phyloP scores from a whole-genome alignment of 192 early-diverging fungal species.

The Coemansia sp. region DNA sequence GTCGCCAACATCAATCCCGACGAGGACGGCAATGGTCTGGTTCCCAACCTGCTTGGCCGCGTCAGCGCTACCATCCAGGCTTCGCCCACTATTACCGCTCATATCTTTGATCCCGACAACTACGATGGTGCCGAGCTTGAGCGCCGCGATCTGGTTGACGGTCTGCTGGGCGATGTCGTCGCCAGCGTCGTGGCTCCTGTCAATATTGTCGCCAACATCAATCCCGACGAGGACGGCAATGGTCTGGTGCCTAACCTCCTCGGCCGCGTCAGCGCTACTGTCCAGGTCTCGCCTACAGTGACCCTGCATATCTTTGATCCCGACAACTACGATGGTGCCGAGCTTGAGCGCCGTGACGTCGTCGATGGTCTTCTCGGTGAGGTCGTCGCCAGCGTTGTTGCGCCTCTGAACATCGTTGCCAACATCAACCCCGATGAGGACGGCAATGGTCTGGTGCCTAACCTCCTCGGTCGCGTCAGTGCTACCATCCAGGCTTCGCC shows the following conservation, averaged over 20 bases:
- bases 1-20: slow-evolving; percentile 12
- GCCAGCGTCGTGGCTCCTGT: slow-evolving; percentile 29
- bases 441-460: no score
- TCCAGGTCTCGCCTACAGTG: slow-evolving; percentile 17
- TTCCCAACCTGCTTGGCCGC: slow-evolving; percentile 10
- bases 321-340: no score
- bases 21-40: slow-evolving; percentile 15
- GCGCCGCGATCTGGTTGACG: slow-evolving; percentile 23
- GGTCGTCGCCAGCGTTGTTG: no score
- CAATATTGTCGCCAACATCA: slow-evolving; percentile 34
- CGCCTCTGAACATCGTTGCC: no score
- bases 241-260: slow-evolving; percentile 18
- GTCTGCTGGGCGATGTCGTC: slow-evolving; percentile 27
- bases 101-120: slow-evolving; percentile 16
- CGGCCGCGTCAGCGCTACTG: slow-evolving; percentile 19
- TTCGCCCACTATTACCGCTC: slow-evolving; percentile 13
- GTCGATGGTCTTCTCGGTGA: no score
- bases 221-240: slow-evolving; percentile 26
- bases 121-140: slow-evolving; percentile 10
- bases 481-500: no score
- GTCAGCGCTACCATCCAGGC: slow-evolving; percentile 15
- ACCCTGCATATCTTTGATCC: slow-evolving; percentile 15
- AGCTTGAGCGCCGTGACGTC: no score
- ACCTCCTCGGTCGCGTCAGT: no score
- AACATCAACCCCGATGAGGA: no score